Base-by-base conservation (phyloP, 371 early-diverging fungal species). In the Rhizopus arrhizus region DNA sequence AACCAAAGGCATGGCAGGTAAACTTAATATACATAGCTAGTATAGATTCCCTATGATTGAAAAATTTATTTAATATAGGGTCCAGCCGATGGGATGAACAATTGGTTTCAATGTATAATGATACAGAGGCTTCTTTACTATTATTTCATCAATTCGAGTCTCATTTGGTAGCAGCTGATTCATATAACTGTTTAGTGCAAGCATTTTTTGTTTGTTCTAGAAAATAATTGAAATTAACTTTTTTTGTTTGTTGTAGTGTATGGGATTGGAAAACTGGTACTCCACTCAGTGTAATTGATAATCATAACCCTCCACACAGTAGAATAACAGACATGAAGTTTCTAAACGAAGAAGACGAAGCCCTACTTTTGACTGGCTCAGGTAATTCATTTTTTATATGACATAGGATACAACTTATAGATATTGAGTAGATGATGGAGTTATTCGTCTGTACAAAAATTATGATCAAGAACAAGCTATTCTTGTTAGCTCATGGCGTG, bases 281-380 rank as follows among this genome's bases (percentile, higher is more conserved):
- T 9, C 68, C 82, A 31, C 68, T 90, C 10, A 89, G 88, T 69
- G 76, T 84, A 5, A 85, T 92, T 71, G 74, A 83, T 48, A 89
- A 90, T 61, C 73, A 78, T 28, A 89, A 91, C 56, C 89, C 90
- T 35, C 35, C 69, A 15, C 81, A 86, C 28, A 89, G 87, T 64
- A 73, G 80, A 53, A 87, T 95, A 45, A 85, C 93, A 0, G 85
- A 86, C 53, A 60, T 96, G 68, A 87, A 90, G 49, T 87, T 95
- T 59, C 85, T 97, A 22, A 97, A 98, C 69, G 95, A 96, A 69
- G 90, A 93, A 45, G 94, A 94, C 62, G 80, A 86, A 32, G 87
- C 92, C 9, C 69, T 95, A 70, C 75, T 97, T 52, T 65, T 93
- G 48, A 89, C 88, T 5, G 96, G 88, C 11, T 88, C 92, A 64